Evolutionary conservation across 768 basidiomycete genomes (phyloP), one percentile per base, ranked within the genome.

Genomic region (Filobasidium floriforme): DNA sequence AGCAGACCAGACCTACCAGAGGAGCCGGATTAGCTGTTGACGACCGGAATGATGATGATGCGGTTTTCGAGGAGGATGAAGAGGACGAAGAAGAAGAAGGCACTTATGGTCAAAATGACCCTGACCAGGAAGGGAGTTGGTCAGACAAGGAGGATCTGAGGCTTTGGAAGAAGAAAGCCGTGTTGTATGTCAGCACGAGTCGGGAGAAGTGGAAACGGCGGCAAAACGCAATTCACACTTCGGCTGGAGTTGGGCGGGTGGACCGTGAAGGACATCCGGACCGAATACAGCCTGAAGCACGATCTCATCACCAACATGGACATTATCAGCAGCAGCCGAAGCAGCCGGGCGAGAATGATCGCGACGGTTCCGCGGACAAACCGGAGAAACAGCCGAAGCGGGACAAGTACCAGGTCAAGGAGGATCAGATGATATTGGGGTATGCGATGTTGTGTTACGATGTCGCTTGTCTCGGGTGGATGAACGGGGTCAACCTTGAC

Each of bases 361-460:
- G 32, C 29, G 22, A 40, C 7, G 41, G n/a, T 7, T 22, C 24
- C 22, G 14, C 7, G 24, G 28, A 24, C 2, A 24, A 22, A 2
- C 3, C 18, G 24, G 24, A 51, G 49, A 51, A 51, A 26, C 18
- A 19, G 12, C 19, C 24, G 46, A 49, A 49, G 12, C 44, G 57
- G 62, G 67, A 68, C 49, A 68, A 68, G 28, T 51, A 62, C 37
- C 57, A 26, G 28, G 40, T 60, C 22, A 68, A 68, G 62, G 67
- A 68, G 49, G 67, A 68, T 28, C 62, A 63, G 54, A n/a, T 68
- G 67, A 37, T 60, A 3, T 18, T 62, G 14, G 57, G 41, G n/a
- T 68, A 60, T 51, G 28, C 67, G 10, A 68, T 68, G 67, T 18
- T 68, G 7, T 19, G 40, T n/a, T 57, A 51, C 44, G 51, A 68